Evolutionary conservation across 345 rosid genomes (phyloP), one percentile per base, ranked within the genome.

Genomic region (Gossypium sturtianum): DNA sequence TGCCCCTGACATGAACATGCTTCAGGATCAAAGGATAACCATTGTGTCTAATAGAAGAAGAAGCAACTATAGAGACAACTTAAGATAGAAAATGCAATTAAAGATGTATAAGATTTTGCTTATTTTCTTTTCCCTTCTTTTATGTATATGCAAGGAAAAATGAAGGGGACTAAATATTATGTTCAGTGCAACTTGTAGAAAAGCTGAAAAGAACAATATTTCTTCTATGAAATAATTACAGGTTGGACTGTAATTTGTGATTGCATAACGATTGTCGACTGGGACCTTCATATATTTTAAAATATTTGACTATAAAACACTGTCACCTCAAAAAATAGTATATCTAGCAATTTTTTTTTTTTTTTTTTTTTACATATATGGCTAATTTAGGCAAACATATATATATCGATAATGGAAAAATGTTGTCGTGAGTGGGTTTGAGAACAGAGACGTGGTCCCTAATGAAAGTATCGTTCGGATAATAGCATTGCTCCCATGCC

Each of bases 1-100:
- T 86, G 97, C 98, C 44, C 97, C 98, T 2, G 82, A 87, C 84
- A 7, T 94, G 88, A 92, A 92, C 88, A 94, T 94, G 98, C 97
- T 92, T 76, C 97, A 87, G 73, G 98, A 94, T 78, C 98, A 94
- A 86, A 87, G 98, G 80, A 85, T 94, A 72, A 81, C 94, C 73
- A 89, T 92, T 0, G 93, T 78, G 74, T 89, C 97, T 12, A 87
- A 87, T 80, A 85, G 90, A 66, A 80, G 90, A 66, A 80, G 87
- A 85, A 84, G 74, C 83, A 83, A 78, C 77, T 83, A 83, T 1
- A 83, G 81, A 56, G 81, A 81, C 82, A 82, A 63, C 73, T 74
- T 80, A 84, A 76, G 77, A 79, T 87, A 84, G 86, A 73, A 71
- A 45, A n/a, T 72, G 59, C 70, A 17, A 23, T 41, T 63, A 5